Evolutionary conservation across 805 yeast genomes (phyloP).

Genomic region (Yarrowia hollandica): DNA sequence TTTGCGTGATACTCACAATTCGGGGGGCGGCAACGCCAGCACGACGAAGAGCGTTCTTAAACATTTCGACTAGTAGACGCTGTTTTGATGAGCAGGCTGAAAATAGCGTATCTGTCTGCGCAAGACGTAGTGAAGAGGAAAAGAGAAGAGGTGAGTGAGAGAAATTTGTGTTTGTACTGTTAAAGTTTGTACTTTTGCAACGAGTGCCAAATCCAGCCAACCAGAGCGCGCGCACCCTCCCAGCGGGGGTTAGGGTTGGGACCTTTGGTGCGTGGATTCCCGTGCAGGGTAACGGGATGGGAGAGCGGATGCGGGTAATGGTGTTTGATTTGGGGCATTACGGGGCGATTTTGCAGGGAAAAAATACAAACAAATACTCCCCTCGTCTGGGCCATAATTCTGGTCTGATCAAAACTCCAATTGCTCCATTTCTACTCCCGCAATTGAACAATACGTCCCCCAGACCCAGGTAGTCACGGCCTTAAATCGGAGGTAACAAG

Average conservation of each 20-base stretch:
- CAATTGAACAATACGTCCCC: neutral
- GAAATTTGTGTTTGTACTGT: conserved; percentile 29
- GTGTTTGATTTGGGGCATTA: neutral
- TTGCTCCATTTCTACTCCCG: neutral
- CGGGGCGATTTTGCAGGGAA: no score
- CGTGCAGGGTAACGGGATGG: conserved; percentile 20
- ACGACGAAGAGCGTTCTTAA: conserved; percentile 30
- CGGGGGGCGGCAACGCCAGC: conserved; percentile 31
- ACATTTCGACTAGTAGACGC: conserved; percentile 30
- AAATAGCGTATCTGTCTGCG: conserved; percentile 30
- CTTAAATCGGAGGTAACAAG: conserved; percentile 27
- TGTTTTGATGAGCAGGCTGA: conserved; percentile 30
- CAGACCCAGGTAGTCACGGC: neutral
- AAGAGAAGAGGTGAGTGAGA: conserved; percentile 28
- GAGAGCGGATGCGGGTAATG: neutral
- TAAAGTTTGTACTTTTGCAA: conserved; percentile 27
- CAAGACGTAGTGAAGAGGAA: conserved; percentile 30
- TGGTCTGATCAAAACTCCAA: no score
- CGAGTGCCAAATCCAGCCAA: conserved; percentile 29
- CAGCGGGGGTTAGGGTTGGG: conserved; percentile 22
- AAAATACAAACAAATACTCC: no score
- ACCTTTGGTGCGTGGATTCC: conserved; percentile 14
- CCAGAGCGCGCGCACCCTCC: conserved; percentile 5
- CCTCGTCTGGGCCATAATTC: no score
- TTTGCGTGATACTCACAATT: conserved; percentile 27